These are phyloP conservation scores for Thalassiosira sp. DNA, from an alignment of 352 stramenopile species.

Conservation along the genomic window DNA sequence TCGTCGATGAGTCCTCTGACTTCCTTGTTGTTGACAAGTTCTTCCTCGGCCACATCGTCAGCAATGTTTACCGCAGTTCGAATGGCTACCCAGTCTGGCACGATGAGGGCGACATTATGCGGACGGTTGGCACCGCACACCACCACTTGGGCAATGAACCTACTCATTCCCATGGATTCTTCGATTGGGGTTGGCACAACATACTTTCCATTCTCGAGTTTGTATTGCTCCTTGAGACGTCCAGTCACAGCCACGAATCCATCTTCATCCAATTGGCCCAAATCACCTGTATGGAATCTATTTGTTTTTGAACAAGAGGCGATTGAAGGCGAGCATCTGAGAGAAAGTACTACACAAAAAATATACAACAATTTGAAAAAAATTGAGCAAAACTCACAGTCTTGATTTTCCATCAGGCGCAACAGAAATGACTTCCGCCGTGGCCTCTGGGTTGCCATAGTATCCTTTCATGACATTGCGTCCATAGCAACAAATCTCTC, in stretches of 20 bases:
- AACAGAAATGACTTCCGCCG: slow-evolving; percentile 80
- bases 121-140: slow-evolving; percentile 80
- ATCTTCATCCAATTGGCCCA: slow-evolving; percentile 69
- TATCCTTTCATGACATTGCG: slow-evolving; percentile 83
- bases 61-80: slow-evolving; percentile 47
- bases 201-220: slow-evolving; percentile 86
- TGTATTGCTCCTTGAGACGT: slow-evolving; percentile 85
- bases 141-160: slow-evolving; percentile 72
- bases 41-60: slow-evolving; percentile 50
- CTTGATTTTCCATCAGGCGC: slow-evolving; percentile 70
- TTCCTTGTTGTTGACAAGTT: slow-evolving; percentile 52
- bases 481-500: slow-evolving; percentile 82
- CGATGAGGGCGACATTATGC: slow-evolving; percentile 81
- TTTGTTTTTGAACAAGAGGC: no score
- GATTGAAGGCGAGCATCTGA: background rate
- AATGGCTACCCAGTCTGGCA: slow-evolving; percentile 74
- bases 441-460: slow-evolving; percentile 78
- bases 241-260: slow-evolving; percentile 78
- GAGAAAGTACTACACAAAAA: background rate
- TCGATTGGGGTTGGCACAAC: slow-evolving; percentile 82
- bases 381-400: slow-evolving; percentile 57
- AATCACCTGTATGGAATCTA: slow-evolving; percentile 82
- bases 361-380: background rate
- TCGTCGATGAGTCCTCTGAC: slow-evolving; percentile 61
- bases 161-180: slow-evolving; percentile 65